phyloP scores from a whole-genome alignment of 768 basidiomycete species.

The Dioszegia aurantiaca region DNA sequence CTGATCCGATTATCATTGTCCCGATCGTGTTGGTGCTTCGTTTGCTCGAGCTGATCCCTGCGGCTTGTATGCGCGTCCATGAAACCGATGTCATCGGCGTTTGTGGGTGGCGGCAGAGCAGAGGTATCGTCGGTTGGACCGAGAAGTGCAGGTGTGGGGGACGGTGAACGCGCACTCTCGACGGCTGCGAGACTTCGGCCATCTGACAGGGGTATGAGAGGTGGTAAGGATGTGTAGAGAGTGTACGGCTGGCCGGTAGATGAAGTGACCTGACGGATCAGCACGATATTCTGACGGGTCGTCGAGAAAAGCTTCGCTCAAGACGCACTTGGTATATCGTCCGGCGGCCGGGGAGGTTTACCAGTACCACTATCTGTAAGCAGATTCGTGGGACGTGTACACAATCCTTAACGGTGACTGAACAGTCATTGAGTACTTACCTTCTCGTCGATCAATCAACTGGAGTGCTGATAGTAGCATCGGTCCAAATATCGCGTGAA shows the following conservation, averaged over 20 bases:
- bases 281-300: background rate
- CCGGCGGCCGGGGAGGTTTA: constrained; percentile 18
- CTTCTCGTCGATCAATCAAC: constrained; percentile 40
- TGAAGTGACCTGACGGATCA: constrained; percentile 28
- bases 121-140: background rate
- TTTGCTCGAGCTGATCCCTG: background rate
- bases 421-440: constrained; percentile 29
- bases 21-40: background rate
- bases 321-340: constrained; percentile 30
- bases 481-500: constrained; percentile 38
- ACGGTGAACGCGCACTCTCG: background rate
- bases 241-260: constrained; percentile 40
- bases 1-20: background rate
- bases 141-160: background rate
- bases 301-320: background rate
- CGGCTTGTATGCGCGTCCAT: background rate
- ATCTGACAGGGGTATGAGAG: background rate
- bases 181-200: background rate
- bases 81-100: background rate
- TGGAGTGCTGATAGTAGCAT: constrained; percentile 44
- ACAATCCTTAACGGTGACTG: background rate
- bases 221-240: constrained; percentile 24
- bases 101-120: background rate
- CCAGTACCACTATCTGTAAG: constrained; percentile 15
- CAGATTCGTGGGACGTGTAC: too few relatives aligned